Conservation (phyloP, 2,329 filamentous ascomycete species). For the Aspergillus puulaauensis region DNA sequence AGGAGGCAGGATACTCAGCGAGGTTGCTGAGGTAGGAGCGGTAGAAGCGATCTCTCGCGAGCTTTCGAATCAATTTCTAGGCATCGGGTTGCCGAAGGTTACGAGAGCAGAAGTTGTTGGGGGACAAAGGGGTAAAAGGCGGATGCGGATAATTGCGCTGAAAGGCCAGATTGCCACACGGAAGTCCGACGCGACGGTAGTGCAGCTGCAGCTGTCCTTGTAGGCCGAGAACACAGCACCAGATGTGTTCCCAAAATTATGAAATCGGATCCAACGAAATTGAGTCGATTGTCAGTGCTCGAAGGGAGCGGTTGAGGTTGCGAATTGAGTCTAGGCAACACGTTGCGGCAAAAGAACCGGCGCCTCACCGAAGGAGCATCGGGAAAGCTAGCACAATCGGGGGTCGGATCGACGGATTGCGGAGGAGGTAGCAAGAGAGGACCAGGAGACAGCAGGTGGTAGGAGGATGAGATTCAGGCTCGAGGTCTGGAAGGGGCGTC, state of each 20-base stretch:
- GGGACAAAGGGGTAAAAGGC: slow-evolving; percentile 13
- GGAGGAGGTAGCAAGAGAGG: slow-evolving; percentile 5
- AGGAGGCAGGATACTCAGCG: background rate
- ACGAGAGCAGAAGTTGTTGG: slow-evolving; percentile 8
- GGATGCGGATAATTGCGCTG: slow-evolving; percentile 11
- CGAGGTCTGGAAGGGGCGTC: background rate
- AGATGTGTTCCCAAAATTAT: background rate
- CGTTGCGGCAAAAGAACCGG: slow-evolving; percentile 10
- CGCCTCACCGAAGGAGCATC: slow-evolving; percentile 21
- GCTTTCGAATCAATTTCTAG: slow-evolving; percentile 10
- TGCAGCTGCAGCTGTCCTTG: slow-evolving; percentile 2
- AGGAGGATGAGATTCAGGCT: background rate
- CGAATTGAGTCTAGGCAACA: slow-evolving; percentile 2
- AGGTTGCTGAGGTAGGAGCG: slow-evolving; percentile 1
- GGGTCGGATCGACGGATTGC: slow-evolving; percentile 9
- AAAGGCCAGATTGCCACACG: slow-evolving; percentile 23
- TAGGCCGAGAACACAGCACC: background rate
- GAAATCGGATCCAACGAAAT: background rate
- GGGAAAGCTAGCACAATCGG: slow-evolving; percentile 18
- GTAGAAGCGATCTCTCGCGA: slow-evolving; percentile 16
- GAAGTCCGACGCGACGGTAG: slow-evolving; percentile 3
- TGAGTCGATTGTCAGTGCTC: background rate
- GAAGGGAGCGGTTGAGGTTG: background rate
- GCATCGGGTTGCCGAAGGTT: slow-evolving; percentile 14
- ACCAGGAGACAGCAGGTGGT: background rate